Evolutionary conservation across 495 filamentous ascomycete genomes (phyloP), one percentile per base, ranked within the genome.

Genomic region (Xylaria flabelliformis): DNA sequence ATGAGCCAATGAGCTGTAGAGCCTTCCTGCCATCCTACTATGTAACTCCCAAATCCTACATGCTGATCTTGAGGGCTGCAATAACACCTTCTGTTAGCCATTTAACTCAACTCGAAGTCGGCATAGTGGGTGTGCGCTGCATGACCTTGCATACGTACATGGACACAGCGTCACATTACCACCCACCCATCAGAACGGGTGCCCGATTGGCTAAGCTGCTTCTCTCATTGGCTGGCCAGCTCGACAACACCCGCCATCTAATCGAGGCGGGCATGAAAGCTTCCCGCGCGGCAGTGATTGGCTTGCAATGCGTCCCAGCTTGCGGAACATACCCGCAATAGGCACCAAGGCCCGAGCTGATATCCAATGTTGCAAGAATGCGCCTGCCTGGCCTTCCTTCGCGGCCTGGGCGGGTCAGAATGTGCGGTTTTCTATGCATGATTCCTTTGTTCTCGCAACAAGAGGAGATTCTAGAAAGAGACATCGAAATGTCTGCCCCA

Each of bases 1-100:
- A 50, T 67, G 41, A 53, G 63, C 70, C 70, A 72, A 72, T 72
- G 69, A 72, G n/a, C 34, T 34, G 19, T 29, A 58, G 8, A 72
- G 63, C 39, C 58, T 32, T 5, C 41, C 41, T 64, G 39, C 41
- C 19, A n/a, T 66, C 34, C 36, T 50, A 65, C 70, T 41, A n/a
- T n/a, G n/a, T n/a, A 59, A 36, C 21, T 24, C 24, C 48, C 51
- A 51, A 42, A 42, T 50, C 50, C 62, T 44, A 53, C 36, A 67
- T 66, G 70, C 70, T 71, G 62, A 46, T 66, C 41, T 21, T 7
- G 58, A 71, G 64, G 34, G 58, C 6, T 42, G 39, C 39, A 21
- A 70, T 50, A 65, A 64, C 61, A 53, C 24, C 29, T 65, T 65
- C 39, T 41, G 39, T 61, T 51, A 24, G 61, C 59, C 39, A 21